These are phyloP conservation scores for Xylariaceae sp. DNA, from an alignment of 2,329 filamentous ascomycete species.

Conservation along the genomic window DNA sequence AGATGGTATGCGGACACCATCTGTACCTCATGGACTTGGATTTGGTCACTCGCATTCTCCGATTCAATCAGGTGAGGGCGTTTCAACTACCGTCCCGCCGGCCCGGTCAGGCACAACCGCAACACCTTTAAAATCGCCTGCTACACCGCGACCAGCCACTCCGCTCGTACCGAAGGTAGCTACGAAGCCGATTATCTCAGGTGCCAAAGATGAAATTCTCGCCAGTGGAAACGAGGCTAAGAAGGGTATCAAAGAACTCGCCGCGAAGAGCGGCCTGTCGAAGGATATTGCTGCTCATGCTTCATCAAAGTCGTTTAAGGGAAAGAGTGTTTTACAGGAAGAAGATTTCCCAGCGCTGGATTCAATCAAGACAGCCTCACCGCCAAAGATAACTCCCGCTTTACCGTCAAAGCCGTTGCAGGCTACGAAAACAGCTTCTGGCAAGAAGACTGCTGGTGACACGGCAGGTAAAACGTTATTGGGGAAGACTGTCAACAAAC, in stretches of 20 bases:
- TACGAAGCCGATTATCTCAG: conserved; percentile 33
- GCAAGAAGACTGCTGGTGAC: conserved; percentile 35
- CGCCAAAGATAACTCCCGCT: conserved; percentile 37
- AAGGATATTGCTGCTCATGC: conserved; percentile 49
- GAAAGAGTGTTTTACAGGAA: conserved; percentile 51
- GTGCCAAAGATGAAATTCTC: conserved; percentile 23
- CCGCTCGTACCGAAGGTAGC: conserved; percentile 31
- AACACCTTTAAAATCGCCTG: conserved; percentile 24
- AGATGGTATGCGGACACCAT: conserved; percentile 38
- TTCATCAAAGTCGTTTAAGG: conserved; percentile 37
- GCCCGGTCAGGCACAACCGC: conserved; percentile 20
- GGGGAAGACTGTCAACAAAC: conserved; percentile 34
- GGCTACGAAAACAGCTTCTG: conserved; percentile 33
- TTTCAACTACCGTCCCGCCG: conserved; percentile 25
- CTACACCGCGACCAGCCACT: conserved; percentile 38
- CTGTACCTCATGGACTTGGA: conserved; percentile 52
- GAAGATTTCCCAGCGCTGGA: conserved; percentile 66
- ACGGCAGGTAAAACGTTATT: conserved; percentile 23
- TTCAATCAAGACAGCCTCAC: conserved; percentile 45
- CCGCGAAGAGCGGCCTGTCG: conserved; percentile 50
- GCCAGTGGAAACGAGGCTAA: conserved; percentile 39
- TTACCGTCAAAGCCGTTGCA: conserved; percentile 36
- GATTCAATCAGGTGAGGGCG: conserved; percentile 23
- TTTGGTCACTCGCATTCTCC: conserved; percentile 42
- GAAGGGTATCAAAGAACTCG: conserved; percentile 48